Conservation (phyloP, 2,329 filamentous ascomycete genomes). For the Mycosphaerelloides madeirae region DNA sequence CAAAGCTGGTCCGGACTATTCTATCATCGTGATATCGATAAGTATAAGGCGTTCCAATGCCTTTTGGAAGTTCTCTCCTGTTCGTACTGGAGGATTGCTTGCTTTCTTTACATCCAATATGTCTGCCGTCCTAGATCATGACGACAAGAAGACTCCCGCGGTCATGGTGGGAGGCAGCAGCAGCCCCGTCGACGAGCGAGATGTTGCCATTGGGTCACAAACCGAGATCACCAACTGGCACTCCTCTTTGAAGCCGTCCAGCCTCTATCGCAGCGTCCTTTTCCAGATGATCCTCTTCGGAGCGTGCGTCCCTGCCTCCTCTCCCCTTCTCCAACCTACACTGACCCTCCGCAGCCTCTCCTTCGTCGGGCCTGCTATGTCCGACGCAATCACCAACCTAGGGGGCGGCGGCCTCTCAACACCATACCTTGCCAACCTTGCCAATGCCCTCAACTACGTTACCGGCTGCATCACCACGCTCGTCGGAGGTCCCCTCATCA, state of each 20-base stretch:
- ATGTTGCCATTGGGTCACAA: no score
- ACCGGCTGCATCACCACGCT: slow-evolving; percentile 18
- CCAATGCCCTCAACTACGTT: slow-evolving; percentile 21
- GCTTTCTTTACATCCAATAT: no score
- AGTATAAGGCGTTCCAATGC: no score
- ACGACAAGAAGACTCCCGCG: no score
- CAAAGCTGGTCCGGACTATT: no score
- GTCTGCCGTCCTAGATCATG: no score
- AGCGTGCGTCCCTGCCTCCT: slow-evolving; percentile 11
- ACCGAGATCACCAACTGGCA: no score
- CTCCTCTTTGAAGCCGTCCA: neutral
- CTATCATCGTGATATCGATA: no score
- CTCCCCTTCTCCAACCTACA: neutral
- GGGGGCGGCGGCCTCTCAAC: slow-evolving; percentile 22
- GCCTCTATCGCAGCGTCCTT: slow-evolving; percentile 20
- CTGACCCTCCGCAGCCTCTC: slow-evolving; percentile 7
- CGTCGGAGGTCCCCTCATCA: slow-evolving; percentile 37
- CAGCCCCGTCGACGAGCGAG: no score
- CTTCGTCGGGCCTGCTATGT: slow-evolving; percentile 20
- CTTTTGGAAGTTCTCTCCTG: no score
- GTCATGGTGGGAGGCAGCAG: no score
- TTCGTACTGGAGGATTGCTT: no score
- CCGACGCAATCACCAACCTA: slow-evolving; percentile 23
- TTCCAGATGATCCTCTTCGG: slow-evolving; percentile 25
- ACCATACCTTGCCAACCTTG: slow-evolving; percentile 22